Evolutionary conservation across 257 asterid species (phyloP).

Genomic region (Nicotiana benthamiana): DNA sequence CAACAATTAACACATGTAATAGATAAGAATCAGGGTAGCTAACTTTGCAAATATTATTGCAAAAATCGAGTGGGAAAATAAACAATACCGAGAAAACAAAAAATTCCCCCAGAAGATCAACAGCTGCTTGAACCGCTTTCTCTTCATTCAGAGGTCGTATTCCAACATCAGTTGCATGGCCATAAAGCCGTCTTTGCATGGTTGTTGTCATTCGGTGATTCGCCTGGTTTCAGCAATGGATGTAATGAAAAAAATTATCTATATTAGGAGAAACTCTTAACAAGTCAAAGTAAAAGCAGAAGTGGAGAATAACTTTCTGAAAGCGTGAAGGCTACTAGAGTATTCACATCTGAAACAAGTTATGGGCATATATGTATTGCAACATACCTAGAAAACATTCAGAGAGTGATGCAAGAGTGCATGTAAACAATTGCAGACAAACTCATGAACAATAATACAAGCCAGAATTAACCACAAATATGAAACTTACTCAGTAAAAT

Average conservation of each 20-base stretch:
- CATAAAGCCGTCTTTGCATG: constrained; percentile 83
- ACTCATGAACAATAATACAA: background rate
- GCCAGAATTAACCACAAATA: background rate
- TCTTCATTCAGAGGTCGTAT: constrained; percentile 92
- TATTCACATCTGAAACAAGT: background rate
- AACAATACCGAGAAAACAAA: constrained; percentile 71
- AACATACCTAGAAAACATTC: background rate
- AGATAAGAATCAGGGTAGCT: background rate
- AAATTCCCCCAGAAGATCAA: constrained; percentile 78
- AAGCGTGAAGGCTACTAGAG: background rate
- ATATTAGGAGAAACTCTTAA: background rate
- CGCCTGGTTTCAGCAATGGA: constrained; percentile 38
- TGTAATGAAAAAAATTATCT: background rate
- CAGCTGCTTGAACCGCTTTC: constrained; percentile 95
- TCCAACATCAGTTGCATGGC: constrained; percentile 92
- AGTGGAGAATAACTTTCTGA: background rate
- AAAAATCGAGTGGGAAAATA: constrained; percentile 15
- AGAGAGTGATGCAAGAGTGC: background rate
- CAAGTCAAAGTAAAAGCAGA: constrained; percentile 5
- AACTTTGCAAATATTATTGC: background rate
- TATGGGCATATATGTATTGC: background rate
- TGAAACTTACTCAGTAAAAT: background rate
- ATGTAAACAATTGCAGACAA: background rate
- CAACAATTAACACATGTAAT: background rate
- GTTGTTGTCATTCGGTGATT: constrained; percentile 87